These are phyloP conservation scores for Udeniomyces megalosporus DNA, from an alignment of 768 basidiomycete species.

Conservation along the genomic window DNA sequence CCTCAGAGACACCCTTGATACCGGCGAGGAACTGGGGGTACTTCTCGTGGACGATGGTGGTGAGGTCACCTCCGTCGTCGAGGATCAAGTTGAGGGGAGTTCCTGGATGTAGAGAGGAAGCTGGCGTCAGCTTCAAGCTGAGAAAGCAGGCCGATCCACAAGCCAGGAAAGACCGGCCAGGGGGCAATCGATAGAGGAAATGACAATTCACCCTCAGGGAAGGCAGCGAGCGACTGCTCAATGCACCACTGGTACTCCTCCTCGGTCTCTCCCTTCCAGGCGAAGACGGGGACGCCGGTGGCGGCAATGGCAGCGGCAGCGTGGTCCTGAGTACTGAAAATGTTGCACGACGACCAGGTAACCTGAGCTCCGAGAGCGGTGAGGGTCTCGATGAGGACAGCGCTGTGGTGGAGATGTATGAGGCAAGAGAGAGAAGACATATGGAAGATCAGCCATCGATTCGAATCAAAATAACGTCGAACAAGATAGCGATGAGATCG, in stretches of 20 bases:
- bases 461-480: neutral
- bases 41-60: slow-evolving; percentile 85
- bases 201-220: slow-evolving; percentile 40
- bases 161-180: neutral
- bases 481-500: neutral
- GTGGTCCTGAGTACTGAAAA: slow-evolving; percentile 99
- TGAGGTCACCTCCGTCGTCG: slow-evolving; percentile 96
- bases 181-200: neutral
- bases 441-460: neutral
- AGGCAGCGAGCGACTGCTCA: slow-evolving; percentile 82
- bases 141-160: no score
- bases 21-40: slow-evolving; percentile 79
- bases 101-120: slow-evolving; percentile 28
- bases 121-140: no score
- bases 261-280: slow-evolving; percentile 99
- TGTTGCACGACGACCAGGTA: slow-evolving; percentile 99
- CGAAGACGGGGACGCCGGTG: slow-evolving; percentile 94
- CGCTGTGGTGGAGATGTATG: slow-evolving; percentile 35
- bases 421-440: neutral
- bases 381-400: slow-evolving; percentile 95
- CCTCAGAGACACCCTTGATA: slow-evolving; percentile 89
- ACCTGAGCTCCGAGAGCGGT: slow-evolving; percentile 91
- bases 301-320: slow-evolving; percentile 96
- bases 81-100: slow-evolving; percentile 93
- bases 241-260: slow-evolving; percentile 98